Conservation (phyloP, 1,284 basidiomycete species). For the Gomphus bonarii region DNA sequence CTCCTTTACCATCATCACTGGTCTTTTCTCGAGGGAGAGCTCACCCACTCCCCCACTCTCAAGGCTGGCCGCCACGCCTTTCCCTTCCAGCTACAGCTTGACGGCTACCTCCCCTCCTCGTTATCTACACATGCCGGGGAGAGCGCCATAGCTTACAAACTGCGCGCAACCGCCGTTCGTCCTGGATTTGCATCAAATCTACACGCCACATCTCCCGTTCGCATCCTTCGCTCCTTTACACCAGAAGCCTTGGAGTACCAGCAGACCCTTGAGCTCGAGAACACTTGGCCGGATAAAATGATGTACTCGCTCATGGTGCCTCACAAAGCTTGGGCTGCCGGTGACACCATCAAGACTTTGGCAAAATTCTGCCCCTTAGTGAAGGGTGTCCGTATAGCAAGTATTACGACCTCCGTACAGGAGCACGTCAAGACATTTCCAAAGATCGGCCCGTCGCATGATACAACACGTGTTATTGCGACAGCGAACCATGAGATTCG, state of each 20-base stretch:
- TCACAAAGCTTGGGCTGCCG: conserved; percentile 86
- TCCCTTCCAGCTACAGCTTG: conserved; percentile 78
- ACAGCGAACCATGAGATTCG: conserved; percentile 64
- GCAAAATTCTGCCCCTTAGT: conserved; percentile 81
- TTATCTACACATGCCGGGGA: conserved; percentile 51
- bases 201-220: conserved; percentile 49
- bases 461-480: conserved; percentile 53
- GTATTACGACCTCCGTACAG: conserved; percentile 59
- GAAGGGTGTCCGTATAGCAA: conserved; percentile 73
- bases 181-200: conserved; percentile 70
- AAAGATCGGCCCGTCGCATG: conserved; percentile 40
- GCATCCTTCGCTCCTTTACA: conserved; percentile 64
- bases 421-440: conserved; percentile 64
- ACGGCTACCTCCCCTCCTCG: conserved; percentile 74
- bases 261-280: conserved; percentile 89
- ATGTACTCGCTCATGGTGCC: conserved; percentile 85
- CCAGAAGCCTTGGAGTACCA: conserved; percentile 87
- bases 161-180: conserved; percentile 72
- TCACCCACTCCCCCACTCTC: conserved; percentile 72
- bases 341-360: conserved; percentile 71
- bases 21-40: conserved; percentile 79
- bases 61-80: conserved; percentile 84
- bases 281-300: conserved; percentile 92
- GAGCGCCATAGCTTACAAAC: conserved; percentile 74
- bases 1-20: conserved; percentile 74